Base-by-base conservation (phyloP, 176 grass and related monocot species). In the Musa schizocarpa region DNA sequence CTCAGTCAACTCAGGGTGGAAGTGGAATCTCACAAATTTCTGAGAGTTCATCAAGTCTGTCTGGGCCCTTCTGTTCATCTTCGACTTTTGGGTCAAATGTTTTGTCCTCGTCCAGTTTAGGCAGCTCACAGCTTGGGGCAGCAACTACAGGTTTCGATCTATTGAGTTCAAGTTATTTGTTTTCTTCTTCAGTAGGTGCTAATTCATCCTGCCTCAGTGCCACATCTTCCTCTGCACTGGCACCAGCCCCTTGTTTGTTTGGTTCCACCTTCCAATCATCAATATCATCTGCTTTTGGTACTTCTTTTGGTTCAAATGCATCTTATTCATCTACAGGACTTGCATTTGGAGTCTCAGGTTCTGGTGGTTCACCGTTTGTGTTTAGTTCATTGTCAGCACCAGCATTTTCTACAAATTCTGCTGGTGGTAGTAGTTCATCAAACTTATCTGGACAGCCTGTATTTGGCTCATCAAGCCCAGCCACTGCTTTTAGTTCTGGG, bases 91-190 rank as follows among this genome's bases (percentile, higher is more conserved):
- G 83, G 43, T 67, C 65, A 12, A n/a, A 76, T 69, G 62, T 74
- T 80, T 86, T 86, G 65, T 77, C 77, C 80, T 79, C 84, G 8
- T 76, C 88, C 73, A 81, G 81, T 25, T 81, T 92, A 63, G 84
- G 82, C 8, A 79, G 58, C 65, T 85, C 87, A 65, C 61, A 59
- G 65, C 84, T 89, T 84, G 89, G 78, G 65, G 12, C 81, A 71
- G 83, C 86, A 79, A 61, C 79, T 74, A 52, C 67, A 24, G 70
- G 20, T 64, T n/a, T 58, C 1, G 52, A 72, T 51, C 69, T 48
- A n/a, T 73, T 53, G 13, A 29, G 43, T 54, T 73, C 57, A n/a
- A 73, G 50, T 22, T 80, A 58, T 43, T 22, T 17, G 21, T 69
- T 69, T 23, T 79, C 77, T 59, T 48, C 57, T 70, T 59, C 77